These are phyloP conservation scores for Oryza meridionalis DNA, from an alignment of 176 grass and related monocot species.

Conservation along the genomic window DNA sequence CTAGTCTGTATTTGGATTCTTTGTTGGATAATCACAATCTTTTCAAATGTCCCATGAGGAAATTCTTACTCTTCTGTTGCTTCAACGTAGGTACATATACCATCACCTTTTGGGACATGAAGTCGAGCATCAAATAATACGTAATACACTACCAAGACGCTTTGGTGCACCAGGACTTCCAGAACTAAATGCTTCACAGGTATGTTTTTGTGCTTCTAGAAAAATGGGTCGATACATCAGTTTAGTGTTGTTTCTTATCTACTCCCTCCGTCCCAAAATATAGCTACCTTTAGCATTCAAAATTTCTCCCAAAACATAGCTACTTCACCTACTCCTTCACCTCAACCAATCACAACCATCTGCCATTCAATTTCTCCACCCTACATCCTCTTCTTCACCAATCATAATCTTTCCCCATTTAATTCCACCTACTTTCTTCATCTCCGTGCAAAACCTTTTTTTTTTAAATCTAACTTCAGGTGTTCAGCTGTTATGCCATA, in stretches of 20 bases:
- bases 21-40: conserved; percentile 7
- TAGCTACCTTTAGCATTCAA: no score
- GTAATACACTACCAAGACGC: conserved; percentile 82
- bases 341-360: no score
- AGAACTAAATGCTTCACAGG: conserved; percentile 99
- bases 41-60: neutral
- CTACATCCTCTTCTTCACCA: no score
- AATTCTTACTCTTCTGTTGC: conserved; percentile 17
- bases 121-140: conserved; percentile 95
- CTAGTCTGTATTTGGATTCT: conserved; percentile 10
- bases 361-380: no score
- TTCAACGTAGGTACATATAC: conserved; percentile 84
- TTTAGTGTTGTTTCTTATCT: neutral
- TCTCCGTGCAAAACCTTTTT: no score
- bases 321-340: no score
- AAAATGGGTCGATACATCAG: neutral
- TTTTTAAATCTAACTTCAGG: neutral
- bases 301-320: no score
- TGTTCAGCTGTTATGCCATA: neutral
- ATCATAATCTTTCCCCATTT: no score
- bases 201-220: conserved; percentile 26
- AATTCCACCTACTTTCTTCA: no score
- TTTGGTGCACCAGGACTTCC: conserved; percentile 98
- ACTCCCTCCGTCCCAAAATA: neutral
- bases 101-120: conserved; percentile 99